These are phyloP conservation scores for Lavandula angustifolia DNA, from an alignment of 257 asterid species.

Conservation along the genomic window DNA sequence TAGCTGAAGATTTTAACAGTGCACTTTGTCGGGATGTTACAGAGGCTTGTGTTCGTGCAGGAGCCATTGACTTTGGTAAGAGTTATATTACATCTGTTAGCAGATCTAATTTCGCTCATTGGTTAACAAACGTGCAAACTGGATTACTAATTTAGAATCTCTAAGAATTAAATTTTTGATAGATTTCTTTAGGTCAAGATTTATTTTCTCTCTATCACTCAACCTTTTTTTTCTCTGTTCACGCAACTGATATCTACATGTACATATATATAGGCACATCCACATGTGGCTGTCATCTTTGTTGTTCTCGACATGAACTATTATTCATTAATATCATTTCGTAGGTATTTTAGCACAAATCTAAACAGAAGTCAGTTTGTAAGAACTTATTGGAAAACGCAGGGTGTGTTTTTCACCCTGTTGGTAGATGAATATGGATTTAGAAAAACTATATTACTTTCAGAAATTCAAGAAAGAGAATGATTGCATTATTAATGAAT, in stretches of 20 bases:
- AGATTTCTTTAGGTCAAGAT: slow-evolving; percentile 3
- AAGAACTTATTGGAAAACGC: slow-evolving; percentile 1
- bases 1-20: slow-evolving; percentile 66
- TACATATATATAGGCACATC: neutral
- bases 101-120: slow-evolving; percentile 3
- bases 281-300: neutral
- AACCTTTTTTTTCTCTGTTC: neutral
- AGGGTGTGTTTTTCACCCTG: slow-evolving; percentile 2
- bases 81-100: slow-evolving; percentile 11
- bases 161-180: neutral
- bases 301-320: slow-evolving; percentile 10
- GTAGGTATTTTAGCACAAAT: slow-evolving; percentile 4
- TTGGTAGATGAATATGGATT: neutral
- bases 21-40: slow-evolving; percentile 87
- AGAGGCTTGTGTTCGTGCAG: slow-evolving; percentile 81
- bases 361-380: neutral
- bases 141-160: slow-evolving; percentile 2
- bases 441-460: neutral
- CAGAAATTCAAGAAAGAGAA: slow-evolving; percentile 12
- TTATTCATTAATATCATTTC: neutral
- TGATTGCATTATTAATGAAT: slow-evolving; percentile 14
- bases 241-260: slow-evolving; percentile 14
- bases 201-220: slow-evolving; percentile 6
- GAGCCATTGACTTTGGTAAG: slow-evolving; percentile 80
- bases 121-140: slow-evolving; percentile 19